These are phyloP conservation scores for Beauveria medogensis DNA, from an alignment of 2,329 filamentous ascomycete species.

Conservation along the genomic window DNA sequence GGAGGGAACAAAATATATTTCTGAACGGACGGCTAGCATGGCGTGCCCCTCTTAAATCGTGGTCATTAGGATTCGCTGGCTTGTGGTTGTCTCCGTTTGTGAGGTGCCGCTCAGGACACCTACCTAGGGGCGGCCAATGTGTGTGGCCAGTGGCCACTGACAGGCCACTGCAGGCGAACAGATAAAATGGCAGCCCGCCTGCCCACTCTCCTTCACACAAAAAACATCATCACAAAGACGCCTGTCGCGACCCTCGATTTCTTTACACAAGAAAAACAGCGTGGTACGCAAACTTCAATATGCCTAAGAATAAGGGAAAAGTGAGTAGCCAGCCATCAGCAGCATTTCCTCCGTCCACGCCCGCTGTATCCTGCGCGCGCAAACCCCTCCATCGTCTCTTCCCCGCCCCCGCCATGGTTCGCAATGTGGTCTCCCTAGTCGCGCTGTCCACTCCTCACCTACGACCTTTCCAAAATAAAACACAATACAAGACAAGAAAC, in stretches of 20 bases:
- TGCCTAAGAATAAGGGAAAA: slow-evolving; percentile 99
- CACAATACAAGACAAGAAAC: neutral
- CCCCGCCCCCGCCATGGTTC: slow-evolving; percentile 14
- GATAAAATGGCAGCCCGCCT: slow-evolving; percentile 10
- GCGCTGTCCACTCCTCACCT: neutral
- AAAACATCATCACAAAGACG: slow-evolving; percentile 12
- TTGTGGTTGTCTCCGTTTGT: neutral
- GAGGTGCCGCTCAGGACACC: too few relatives aligned
- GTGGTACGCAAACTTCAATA: slow-evolving; percentile 35
- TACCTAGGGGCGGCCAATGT: neutral
- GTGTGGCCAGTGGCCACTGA: neutral
- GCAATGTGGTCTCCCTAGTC: neutral
- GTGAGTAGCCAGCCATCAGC: slow-evolving; percentile 40
- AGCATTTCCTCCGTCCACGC: neutral
- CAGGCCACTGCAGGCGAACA: neutral
- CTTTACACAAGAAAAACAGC: neutral
- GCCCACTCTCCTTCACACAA: slow-evolving; percentile 7
- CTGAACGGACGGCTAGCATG: neutral
- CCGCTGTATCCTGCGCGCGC: slow-evolving; percentile 3
- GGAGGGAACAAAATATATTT: neutral
- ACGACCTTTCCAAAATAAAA: neutral
- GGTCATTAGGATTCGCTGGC: neutral
- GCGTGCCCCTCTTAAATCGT: neutral
- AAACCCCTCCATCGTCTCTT: slow-evolving; percentile 10
- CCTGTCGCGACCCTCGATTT: neutral